Evolutionary conservation across 2,329 filamentous ascomycete species (phyloP).

Genomic region (Trichoderma polysporum): DNA sequence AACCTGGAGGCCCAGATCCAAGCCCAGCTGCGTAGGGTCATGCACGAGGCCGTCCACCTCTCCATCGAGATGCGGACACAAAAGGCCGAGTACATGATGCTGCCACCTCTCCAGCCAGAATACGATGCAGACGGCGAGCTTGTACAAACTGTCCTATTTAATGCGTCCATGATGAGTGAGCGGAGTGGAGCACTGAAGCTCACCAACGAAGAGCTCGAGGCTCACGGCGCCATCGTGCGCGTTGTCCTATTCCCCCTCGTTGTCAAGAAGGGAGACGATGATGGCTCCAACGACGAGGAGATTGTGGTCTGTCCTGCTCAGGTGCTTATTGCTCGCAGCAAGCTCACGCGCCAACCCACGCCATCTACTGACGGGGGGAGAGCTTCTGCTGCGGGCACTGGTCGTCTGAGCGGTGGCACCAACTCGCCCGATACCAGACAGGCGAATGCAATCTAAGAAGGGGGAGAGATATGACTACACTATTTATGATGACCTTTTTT

Average conservation of each 20-base stretch:
- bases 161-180: constrained; percentile 92
- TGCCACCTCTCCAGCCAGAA: constrained; percentile 89
- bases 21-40: constrained; percentile 80
- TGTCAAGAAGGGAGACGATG: constrained; percentile 91
- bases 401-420: constrained; percentile 37
- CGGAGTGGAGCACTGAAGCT: constrained; percentile 62
- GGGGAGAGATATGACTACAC: constrained; percentile 30
- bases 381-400: constrained; percentile 41
- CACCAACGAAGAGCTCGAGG: constrained; percentile 77
- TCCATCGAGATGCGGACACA: constrained; percentile 98
- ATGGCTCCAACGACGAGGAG: constrained; percentile 85
- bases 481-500: constrained; percentile 21
- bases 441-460: neutral
- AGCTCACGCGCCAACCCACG: constrained; percentile 40
- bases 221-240: constrained; percentile 73
- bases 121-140: constrained; percentile 94
- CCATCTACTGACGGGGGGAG: constrained; percentile 55
- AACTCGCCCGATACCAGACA: constrained; percentile 26
- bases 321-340: constrained; percentile 70
- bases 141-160: constrained; percentile 83
- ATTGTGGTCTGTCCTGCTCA: constrained; percentile 94
- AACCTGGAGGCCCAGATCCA: constrained; percentile 79
- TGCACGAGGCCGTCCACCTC: constrained; percentile 83
- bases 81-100: constrained; percentile 96
- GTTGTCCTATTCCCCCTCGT: constrained; percentile 95